A percentile compares a stretch with the other conserved stretches of the same genome.
phyloP scores from a whole-genome alignment of 2,329 filamentous ascomycete species.

The Volutella citrinella region DNA sequence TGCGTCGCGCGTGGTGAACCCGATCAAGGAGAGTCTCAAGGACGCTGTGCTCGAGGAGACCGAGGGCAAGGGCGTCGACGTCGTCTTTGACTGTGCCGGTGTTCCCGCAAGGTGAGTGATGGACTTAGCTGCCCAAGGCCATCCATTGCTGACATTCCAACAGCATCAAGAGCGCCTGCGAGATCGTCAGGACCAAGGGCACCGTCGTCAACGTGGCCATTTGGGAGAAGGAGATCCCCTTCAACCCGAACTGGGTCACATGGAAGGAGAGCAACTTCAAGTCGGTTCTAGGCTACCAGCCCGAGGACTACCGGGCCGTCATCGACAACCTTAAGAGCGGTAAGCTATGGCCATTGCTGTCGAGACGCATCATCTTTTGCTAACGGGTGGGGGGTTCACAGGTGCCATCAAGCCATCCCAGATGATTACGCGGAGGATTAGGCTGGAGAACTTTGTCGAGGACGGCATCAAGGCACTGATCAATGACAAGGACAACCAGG shows the following conservation, averaged over 20 bases:
- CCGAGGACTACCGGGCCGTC: constrained; percentile 52
- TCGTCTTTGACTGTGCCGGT: constrained; percentile 62
- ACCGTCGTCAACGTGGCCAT: constrained; percentile 64
- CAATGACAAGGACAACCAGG: constrained; percentile 58
- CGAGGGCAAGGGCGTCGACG: constrained; percentile 48
- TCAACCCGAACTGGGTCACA: constrained; percentile 26
- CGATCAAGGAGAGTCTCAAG: constrained; percentile 44
- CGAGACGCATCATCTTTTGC: fast-evolving
- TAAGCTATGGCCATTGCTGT: too few species aligned
- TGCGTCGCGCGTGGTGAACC: constrained; percentile 42
- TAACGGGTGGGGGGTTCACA: constrained; percentile 13
- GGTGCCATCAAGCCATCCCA: constrained; percentile 48
- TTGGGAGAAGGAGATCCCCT: constrained; percentile 47
- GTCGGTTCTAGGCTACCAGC: constrained; percentile 22
- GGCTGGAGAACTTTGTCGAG: constrained; percentile 53
- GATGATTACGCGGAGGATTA: constrained; percentile 61
- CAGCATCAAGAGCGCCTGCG: constrained; percentile 37
- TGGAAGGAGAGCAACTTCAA: constrained; percentile 24
- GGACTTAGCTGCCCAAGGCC: not conserved
- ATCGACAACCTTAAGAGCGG: constrained; percentile 39
- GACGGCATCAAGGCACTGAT: constrained; percentile 56
- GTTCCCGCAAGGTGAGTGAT: constrained; percentile 33
- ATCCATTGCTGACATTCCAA: not conserved
- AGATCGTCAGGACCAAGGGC: constrained; percentile 49
- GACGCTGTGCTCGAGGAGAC: constrained; percentile 44